Percentiles rank a stretch among this genome's conserved stretches.
Evolutionary conservation across 1,284 basidiomycete species (phyloP).

Genomic region (Hortiboletus rubellus): DNA sequence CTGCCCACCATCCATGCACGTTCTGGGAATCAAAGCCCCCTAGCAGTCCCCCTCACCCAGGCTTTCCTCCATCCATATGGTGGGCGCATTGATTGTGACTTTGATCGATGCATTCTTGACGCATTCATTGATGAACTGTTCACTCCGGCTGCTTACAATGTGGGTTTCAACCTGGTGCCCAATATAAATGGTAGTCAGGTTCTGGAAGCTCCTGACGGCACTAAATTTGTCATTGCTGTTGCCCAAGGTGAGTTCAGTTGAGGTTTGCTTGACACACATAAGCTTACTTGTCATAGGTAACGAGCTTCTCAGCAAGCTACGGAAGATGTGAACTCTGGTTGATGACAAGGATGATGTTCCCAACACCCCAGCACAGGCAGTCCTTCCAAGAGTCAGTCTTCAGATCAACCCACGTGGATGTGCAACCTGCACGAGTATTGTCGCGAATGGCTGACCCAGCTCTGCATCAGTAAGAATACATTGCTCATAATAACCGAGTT

Average conservation of each 20-base stretch:
- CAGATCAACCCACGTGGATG: conserved; percentile 93
- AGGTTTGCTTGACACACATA: neutral
- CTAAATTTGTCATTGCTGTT: conserved; percentile 86
- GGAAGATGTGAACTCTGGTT: conserved; percentile 87
- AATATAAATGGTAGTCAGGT: conserved; percentile 56
- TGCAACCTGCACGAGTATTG: conserved; percentile 76
- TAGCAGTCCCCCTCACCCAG: too few species aligned
- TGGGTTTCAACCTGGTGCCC: conserved; percentile 87
- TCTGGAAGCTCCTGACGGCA: conserved; percentile 85
- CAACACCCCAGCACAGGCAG: conserved; percentile 45
- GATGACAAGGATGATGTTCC: conserved; percentile 82
- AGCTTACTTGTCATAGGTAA: conserved; percentile 56
- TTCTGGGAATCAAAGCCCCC: too few species aligned
- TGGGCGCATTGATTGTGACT: conserved; percentile 90
- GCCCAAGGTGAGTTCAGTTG: conserved; percentile 71
- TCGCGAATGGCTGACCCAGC: conserved; percentile 76
- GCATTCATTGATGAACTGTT: conserved; percentile 90
- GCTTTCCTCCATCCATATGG: conserved; percentile 54
- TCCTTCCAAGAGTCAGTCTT: conserved; percentile 59
- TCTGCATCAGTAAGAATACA: conserved; percentile 66
- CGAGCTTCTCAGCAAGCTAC: conserved; percentile 77
- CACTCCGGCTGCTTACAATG: conserved; percentile 84
- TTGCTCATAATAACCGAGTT: neutral
- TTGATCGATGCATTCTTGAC: conserved; percentile 88
- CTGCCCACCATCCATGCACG: too few species aligned